Evolutionary conservation across 352 stramenopile genomes (phyloP).

Genomic region (Phytophthora fragariaefolia): DNA sequence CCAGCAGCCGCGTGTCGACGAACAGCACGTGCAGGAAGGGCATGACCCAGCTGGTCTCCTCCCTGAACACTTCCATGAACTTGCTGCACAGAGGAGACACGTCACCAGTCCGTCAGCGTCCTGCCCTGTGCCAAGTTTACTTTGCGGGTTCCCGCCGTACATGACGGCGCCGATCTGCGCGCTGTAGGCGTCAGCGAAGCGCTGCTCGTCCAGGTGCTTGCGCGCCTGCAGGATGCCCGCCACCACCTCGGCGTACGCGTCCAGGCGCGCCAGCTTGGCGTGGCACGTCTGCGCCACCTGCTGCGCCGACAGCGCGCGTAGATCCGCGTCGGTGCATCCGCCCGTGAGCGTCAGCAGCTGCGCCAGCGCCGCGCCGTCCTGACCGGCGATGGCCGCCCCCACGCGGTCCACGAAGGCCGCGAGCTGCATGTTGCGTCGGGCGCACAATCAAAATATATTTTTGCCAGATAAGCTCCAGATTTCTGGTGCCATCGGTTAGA

Average conservation of each 20-base stretch:
- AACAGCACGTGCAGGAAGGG: conserved; percentile 83
- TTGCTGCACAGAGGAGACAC: conserved; percentile 50
- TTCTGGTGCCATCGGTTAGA: neutral
- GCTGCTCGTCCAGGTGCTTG: conserved; percentile 53
- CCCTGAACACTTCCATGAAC: conserved; percentile 88
- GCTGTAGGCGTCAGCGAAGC: conserved; percentile 65
- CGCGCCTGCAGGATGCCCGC: conserved; percentile 68
- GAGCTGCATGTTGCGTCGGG: conserved; percentile 52
- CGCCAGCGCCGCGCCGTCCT: conserved; percentile 60
- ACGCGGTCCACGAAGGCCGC: conserved; percentile 69
- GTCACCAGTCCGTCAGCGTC: neutral
- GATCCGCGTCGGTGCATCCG: conserved; percentile 40
- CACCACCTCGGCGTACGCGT: conserved; percentile 64
- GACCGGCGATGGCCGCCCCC: conserved; percentile 48
- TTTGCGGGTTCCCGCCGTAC: conserved; percentile 49
- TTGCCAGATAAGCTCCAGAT: neutral
- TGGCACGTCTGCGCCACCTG: conserved; percentile 63
- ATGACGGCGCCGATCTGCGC: conserved; percentile 76
- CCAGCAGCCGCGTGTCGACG: conserved; percentile 81
- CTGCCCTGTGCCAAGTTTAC: no score
- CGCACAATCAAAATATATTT: neutral
- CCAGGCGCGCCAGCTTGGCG: conserved; percentile 64
- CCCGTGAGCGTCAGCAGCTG: conserved; percentile 58
- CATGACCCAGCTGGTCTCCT: conserved; percentile 88
- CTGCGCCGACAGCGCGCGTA: conserved; percentile 51